These are phyloP conservation scores for Pulveroboletus sp. DNA, from an alignment of 768 basidiomycete genomes.

Conservation along the genomic window DNA sequence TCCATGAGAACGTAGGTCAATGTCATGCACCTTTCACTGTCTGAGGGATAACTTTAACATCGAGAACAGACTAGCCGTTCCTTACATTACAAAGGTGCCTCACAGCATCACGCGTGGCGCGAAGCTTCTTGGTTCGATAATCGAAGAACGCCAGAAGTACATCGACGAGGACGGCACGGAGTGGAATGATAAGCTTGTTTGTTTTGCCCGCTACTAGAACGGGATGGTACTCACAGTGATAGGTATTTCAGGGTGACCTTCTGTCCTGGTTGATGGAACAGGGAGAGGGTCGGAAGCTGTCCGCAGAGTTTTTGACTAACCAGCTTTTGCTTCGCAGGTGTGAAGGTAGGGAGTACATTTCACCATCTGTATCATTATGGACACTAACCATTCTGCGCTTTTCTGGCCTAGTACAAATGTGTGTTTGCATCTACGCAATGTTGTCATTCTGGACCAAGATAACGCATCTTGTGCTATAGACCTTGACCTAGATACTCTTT, in stretches of 20 bases:
- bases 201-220: not conserved
- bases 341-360: no score
- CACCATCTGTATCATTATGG: no score
- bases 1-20: not conserved
- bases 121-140: not conserved
- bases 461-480: constrained; percentile 12
- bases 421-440: not conserved
- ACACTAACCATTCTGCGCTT: not conserved
- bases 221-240: not conserved
- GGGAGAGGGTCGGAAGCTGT: constrained; percentile 16
- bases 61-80: not conserved
- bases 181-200: not conserved
- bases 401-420: constrained; percentile 21
- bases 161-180: not conserved
- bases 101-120: not conserved
- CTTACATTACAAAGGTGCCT: not conserved
- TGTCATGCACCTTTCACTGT: not conserved
- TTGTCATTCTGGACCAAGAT: not conserved
- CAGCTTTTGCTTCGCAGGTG: constrained; percentile 19
- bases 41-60: not conserved
- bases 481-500: constrained; percentile 19
- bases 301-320: constrained; percentile 19
- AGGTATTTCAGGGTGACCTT: constrained; percentile 28
- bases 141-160: not conserved
- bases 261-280: constrained; percentile 34